Evolutionary conservation across 495 filamentous ascomycete species (phyloP).

Genomic region (Parmelia sp.): DNA sequence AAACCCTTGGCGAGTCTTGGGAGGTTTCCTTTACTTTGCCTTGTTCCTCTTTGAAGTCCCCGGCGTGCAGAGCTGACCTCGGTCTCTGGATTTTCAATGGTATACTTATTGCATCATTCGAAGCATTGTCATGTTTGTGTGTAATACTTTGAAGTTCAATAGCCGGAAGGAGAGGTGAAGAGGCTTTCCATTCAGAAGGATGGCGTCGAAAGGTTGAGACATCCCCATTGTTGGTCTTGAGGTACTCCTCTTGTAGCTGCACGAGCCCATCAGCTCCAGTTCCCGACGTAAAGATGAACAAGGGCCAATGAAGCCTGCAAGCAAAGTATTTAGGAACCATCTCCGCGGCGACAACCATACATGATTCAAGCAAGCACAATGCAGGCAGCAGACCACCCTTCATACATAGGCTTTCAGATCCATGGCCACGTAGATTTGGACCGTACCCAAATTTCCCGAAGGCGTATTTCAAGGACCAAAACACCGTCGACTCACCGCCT

Average conservation of each 20-base stretch:
- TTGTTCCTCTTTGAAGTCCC: slow-evolving; percentile 71
- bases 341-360: not conserved
- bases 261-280: slow-evolving; percentile 4
- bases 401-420: not conserved
- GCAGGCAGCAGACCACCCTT: not conserved
- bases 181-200: not conserved
- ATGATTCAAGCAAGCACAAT: not conserved
- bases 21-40: not conserved
- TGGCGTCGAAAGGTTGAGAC: slow-evolving; percentile 17
- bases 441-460: not conserved
- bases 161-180: slow-evolving; percentile 28
- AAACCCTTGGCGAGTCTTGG: not conserved
- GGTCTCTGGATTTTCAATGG: slow-evolving; percentile 68
- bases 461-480: not conserved
- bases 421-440: not conserved
- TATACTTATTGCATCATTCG: slow-evolving; percentile 31
- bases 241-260: slow-evolving; percentile 24
- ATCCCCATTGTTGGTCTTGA: slow-evolving; percentile 21
- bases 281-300: not conserved
- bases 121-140: slow-evolving; percentile 1
- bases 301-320: not conserved
- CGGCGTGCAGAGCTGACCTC: slow-evolving; percentile 79
- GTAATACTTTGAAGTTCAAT: slow-evolving; percentile 21
- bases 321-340: not conserved
- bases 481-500: slow-evolving; percentile 48